These are phyloP conservation scores for Pharnaceum exiguum DNA, from an alignment of 148 eudicot species.

Conservation along the genomic window DNA sequence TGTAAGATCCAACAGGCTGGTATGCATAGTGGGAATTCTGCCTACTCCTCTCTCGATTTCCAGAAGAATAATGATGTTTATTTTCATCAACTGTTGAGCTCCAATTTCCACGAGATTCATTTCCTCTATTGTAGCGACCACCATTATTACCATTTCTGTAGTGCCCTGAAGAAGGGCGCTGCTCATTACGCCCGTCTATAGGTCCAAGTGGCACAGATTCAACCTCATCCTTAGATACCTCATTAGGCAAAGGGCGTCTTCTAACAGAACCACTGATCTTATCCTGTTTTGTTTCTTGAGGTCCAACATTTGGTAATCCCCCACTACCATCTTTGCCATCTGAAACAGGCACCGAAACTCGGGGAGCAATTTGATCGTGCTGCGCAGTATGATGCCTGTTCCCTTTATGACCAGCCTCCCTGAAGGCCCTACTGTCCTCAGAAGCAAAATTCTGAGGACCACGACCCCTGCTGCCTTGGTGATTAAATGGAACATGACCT, in stretches of 20 bases:
- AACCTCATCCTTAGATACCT: conserved; percentile 26
- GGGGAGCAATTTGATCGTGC: conserved; percentile 13
- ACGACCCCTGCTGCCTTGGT: conserved; percentile 29
- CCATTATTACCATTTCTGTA: conserved; percentile 40
- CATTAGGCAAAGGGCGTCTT: conserved; percentile 34
- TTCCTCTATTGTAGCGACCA: conserved; percentile 37
- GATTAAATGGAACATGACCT: conserved; percentile 24
- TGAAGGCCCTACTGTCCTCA: conserved; percentile 22
- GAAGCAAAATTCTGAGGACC: conserved; percentile 32
- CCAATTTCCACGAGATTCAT: conserved; percentile 59
- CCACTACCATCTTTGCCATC: conserved; percentile 29
- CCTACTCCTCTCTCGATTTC: conserved; percentile 53
- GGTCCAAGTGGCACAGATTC: conserved; percentile 26
- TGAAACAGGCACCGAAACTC: conserved; percentile 23
- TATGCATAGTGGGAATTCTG: conserved; percentile 66
- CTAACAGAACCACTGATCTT: conserved; percentile 34
- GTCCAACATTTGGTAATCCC: conserved; percentile 15
- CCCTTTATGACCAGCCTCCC: conserved; percentile 23
- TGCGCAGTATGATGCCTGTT: conserved; percentile 13
- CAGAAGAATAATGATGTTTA: conserved; percentile 38
- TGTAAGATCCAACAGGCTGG: conserved; percentile 67
- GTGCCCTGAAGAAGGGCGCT: conserved; percentile 41
- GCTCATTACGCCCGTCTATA: conserved; percentile 32
- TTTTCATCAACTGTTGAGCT: conserved; percentile 34
- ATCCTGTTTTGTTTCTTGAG: conserved; percentile 37